phyloP scores from a whole-genome alignment of 2,329 filamentous ascomycete genomes.

The Blastomyces gilchristii region DNA sequence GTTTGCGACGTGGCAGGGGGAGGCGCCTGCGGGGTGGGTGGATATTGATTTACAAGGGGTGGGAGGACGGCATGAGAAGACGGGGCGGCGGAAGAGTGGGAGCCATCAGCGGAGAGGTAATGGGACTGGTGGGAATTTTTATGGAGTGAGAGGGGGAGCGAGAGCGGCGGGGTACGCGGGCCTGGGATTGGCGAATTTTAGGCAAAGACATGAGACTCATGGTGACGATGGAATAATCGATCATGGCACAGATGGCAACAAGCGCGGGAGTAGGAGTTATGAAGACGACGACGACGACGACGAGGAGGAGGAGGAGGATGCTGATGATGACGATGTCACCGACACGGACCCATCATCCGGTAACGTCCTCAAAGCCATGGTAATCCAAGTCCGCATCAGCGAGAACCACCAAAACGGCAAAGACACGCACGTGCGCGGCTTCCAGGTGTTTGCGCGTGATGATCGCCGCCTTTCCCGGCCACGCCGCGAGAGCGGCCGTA shows the following conservation, averaged over 20 bases:
- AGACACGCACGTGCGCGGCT: conserved; percentile 88
- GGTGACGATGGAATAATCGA: too few relatives aligned
- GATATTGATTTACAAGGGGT: conserved; percentile 63
- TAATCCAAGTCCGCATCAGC: conserved; percentile 79
- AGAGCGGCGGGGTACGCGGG: conserved; percentile 6
- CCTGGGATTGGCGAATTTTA: neutral
- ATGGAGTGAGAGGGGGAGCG: conserved; percentile 4
- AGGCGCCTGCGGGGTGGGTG: conserved; percentile 79
- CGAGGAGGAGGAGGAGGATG: conserved; percentile 10
- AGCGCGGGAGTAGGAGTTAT: conserved; percentile 6
- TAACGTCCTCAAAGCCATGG: conserved; percentile 72
- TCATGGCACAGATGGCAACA: conserved; percentile 9
- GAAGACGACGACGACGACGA: conserved; percentile 9
- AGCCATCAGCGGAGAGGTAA: conserved; percentile 11
- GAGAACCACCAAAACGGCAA: conserved; percentile 99
- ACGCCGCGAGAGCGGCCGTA: conserved; percentile 23
- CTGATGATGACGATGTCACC: conserved; percentile 17
- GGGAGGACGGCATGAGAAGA: conserved; percentile 36
- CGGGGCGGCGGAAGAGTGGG: conserved; percentile 22
- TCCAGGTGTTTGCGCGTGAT: conserved; percentile 66
- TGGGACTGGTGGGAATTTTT: neutral
- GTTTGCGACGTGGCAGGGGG: conserved; percentile 70
- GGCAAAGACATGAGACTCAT: neutral
- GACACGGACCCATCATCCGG: conserved; percentile 41
- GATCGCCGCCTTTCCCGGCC: conserved; percentile 26